These are phyloP conservation scores for Micractinium conductrix DNA, from an alignment of 139 green algal genomes.

Conservation along the genomic window DNA sequence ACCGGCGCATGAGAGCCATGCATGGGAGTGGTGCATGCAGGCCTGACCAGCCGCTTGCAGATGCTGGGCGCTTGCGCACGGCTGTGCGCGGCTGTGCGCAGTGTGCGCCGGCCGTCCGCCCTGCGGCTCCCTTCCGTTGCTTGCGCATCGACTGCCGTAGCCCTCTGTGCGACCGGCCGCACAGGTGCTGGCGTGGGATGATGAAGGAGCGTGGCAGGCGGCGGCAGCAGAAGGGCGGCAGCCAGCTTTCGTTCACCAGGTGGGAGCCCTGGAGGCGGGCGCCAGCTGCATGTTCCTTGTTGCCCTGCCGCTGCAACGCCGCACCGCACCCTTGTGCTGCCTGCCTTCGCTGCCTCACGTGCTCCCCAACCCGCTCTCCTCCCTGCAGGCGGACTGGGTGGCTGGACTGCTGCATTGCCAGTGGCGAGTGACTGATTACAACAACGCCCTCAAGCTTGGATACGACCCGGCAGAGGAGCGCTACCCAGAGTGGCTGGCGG, in stretches of 20 bases:
- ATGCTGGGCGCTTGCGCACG: not conserved
- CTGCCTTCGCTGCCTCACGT: no score
- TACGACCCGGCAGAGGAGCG: conserved; percentile 76
- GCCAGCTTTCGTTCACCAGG: conserved; percentile 80
- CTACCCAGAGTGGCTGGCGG: conserved; percentile 84
- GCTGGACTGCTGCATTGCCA: conserved; percentile 73
- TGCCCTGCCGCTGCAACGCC: no score
- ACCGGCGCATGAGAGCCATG: conserved; percentile 34
- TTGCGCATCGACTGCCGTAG: no score
- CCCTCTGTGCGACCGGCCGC: not conserved
- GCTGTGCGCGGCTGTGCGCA: not conserved
- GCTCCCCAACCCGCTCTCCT: no score
- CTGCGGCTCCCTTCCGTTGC: no score
- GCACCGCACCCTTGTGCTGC: no score
- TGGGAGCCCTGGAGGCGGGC: no score
- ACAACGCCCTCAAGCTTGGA: conserved; percentile 96
- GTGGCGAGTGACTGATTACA: conserved; percentile 81
- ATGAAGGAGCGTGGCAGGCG: conserved; percentile 51
- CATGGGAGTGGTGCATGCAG: no score
- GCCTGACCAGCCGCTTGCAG: not conserved
- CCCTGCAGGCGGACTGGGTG: conserved; percentile 81
- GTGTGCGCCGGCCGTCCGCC: no score
- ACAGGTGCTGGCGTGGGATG: conserved; percentile 68
- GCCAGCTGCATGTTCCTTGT: no score
- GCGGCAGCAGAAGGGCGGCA: conserved; percentile 3